Base-by-base conservation (phyloP, 164 flowering plant genomes). In the Dillenia suffruticosa region DNA sequence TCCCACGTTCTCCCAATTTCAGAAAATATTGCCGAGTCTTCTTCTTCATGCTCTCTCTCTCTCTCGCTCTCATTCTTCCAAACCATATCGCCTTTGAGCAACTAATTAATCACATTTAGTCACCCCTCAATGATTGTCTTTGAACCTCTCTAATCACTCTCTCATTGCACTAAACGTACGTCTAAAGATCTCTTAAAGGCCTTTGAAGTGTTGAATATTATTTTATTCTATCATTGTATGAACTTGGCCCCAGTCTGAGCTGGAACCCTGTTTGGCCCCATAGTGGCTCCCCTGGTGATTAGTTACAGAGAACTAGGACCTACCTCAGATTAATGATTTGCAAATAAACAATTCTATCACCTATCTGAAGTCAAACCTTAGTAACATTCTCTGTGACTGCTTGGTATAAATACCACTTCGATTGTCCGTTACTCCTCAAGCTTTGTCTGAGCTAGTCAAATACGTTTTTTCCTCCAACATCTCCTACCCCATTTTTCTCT, bases 221-320 rank as follows among this genome's bases (percentile, higher is more conserved):
- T 69, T 76, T 69, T 68, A 76, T 9, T 63, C 9, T 26, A 71
- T 73, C 26, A 67, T 65, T 68, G 70, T 77, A 68, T 74, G 82
- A 68, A 77, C 54, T 69, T 72, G 76, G 76, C 54, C 72, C 56
- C 44, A 16, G 54, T 59, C 49, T 79, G 72, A 81, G 84, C 70
- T 81, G 85, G 81, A 55, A 54, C 66, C 66, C 51, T 63, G 58
- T 67, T 47, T 52, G 73, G 58, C 65, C 75, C 75, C 63, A 59
- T 68, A 51, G 68, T 72, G 65, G 77, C 82, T 77, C 71, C 56
- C 15, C 40, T 59, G 26, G 59, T 56, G 63, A 58, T 71, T 64
- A 46, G 76, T 71, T 61, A 66, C 74, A 68, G 50, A 68, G 75
- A 63, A 72, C 56, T 67, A 49, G 68, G 72, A 70, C 70, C 66